Evolutionary conservation across 23 red algal genomes (phyloP).

Genomic region (Pyropia yezoensis): DNA sequence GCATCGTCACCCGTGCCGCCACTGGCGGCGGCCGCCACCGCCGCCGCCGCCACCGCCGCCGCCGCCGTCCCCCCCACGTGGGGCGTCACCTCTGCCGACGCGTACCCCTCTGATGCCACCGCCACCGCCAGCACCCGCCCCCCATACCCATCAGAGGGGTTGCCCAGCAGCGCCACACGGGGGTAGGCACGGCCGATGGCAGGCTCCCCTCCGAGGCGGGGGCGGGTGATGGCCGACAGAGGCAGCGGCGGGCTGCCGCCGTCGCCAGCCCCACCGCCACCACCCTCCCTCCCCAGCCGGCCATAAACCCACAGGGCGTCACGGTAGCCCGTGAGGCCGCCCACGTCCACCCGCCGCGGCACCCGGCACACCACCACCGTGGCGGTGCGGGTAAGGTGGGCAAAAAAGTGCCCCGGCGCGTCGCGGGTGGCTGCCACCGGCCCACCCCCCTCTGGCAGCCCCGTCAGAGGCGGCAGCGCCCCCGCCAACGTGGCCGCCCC

Average conservation of each 20-base stretch:
- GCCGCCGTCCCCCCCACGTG: too few relatives aligned
- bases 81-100: neutral
- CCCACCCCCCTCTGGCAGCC: too few relatives aligned
- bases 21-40: too few relatives aligned
- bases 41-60: too few relatives aligned
- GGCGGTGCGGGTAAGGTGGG: conserved; percentile 6
- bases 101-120: conserved; percentile 42
- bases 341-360: conserved; percentile 40
- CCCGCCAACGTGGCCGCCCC: too few relatives aligned
- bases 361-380: conserved; percentile 12
- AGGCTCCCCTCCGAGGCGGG: neutral
- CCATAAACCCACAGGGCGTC: conserved; percentile 24
- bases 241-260: too few relatives aligned
- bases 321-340: conserved; percentile 34
- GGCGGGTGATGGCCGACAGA: too few relatives aligned
- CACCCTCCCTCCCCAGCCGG: too few relatives aligned
- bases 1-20: too few relatives aligned
- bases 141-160: conserved; percentile 62
- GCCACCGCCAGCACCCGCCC: conserved; percentile 44
- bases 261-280: too few relatives aligned
- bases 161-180: conserved; percentile 53
- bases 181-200: conserved; percentile 60
- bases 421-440: conserved; percentile 4
- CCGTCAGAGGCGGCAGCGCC: too few relatives aligned
- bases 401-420: conserved; percentile 37